Evolutionary conservation across 2,329 filamentous ascomycete species (phyloP).

Genomic region (Nothophoma quercina): DNA sequence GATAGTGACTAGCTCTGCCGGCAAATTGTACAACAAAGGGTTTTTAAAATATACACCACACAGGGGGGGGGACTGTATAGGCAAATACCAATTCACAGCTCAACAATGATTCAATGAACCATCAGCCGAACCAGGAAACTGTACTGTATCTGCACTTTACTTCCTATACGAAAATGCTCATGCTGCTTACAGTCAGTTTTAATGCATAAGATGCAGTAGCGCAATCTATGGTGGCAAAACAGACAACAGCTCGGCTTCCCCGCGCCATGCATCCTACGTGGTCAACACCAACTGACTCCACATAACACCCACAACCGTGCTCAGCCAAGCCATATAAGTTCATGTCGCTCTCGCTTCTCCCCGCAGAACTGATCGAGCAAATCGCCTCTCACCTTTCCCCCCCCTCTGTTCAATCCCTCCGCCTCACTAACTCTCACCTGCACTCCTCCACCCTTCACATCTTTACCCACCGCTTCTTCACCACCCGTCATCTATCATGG

Average conservation of each 20-base stretch:
- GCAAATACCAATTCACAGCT: too few relatives aligned
- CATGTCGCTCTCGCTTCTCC: not conserved
- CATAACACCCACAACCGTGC: not conserved
- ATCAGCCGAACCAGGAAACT: too few relatives aligned
- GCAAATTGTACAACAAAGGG: too few relatives aligned
- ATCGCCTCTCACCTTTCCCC: not conserved
- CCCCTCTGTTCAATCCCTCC: not conserved
- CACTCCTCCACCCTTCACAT: not conserved
- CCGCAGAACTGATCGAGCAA: not conserved
- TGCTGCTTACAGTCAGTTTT: too few relatives aligned
- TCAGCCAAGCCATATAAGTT: not conserved
- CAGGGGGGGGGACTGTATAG: too few relatives aligned
- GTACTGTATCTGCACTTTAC: too few relatives aligned
- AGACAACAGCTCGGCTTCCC: conserved; percentile 26
- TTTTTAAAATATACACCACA: too few relatives aligned
- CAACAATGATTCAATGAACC: too few relatives aligned
- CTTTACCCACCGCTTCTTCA: conserved; percentile 8
- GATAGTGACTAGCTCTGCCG: too few relatives aligned
- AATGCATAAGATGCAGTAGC: not conserved
- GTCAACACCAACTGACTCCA: not conserved
- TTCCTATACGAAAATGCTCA: too few relatives aligned
- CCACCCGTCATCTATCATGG: not conserved
- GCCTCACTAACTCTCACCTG: not conserved
- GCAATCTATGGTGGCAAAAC: conserved; percentile 13
- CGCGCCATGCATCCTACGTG: conserved; percentile 10